A percentile compares a stretch with the other conserved stretches of the same genome.
These are phyloP conservation scores for Arachis monticola DNA, from an alignment of 331 rosid species.

Conservation along the genomic window DNA sequence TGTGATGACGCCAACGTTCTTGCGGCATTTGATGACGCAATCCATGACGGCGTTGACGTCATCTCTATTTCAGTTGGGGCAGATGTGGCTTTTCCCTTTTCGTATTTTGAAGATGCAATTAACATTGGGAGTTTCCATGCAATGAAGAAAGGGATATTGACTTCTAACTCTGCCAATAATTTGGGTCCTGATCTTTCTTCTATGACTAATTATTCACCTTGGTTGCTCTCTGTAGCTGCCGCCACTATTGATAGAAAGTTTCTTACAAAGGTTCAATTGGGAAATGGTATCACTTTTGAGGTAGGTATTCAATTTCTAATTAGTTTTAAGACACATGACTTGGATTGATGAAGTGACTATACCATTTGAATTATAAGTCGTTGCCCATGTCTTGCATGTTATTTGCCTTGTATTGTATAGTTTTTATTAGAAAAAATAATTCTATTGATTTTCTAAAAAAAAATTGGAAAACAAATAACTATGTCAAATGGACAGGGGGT, in stretches of 20 bases:
- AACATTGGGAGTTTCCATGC: slow-evolving; percentile 53
- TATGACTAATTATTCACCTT: slow-evolving; percentile 39
- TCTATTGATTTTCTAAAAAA: no score
- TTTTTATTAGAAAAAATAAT: no score
- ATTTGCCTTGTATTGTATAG: no score
- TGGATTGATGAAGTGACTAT: no score
- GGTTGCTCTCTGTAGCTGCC: slow-evolving; percentile 60
- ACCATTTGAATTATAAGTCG: no score
- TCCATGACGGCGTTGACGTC: slow-evolving; percentile 35
- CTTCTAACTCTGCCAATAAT: slow-evolving; percentile 45
- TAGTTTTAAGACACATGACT: no score
- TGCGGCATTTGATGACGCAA: slow-evolving; percentile 35
- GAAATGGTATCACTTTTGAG: slow-evolving; percentile 45
- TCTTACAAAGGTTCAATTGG: slow-evolving; percentile 44
- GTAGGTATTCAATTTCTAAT: not conserved
- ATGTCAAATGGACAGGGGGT: slow-evolving; percentile 37
- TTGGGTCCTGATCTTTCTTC: slow-evolving; percentile 34
- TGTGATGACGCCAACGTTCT: not conserved
- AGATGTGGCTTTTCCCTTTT: accelerated
- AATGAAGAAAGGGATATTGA: slow-evolving; percentile 45
- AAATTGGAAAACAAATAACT: no score
- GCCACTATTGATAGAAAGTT: slow-evolving; percentile 49
- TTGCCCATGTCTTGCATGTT: no score
- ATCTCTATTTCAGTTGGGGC: slow-evolving; percentile 19
- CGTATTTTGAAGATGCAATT: slow-evolving; percentile 32